Evolutionary conservation across 2,329 filamentous ascomycete species (phyloP).

Genomic region (Periconia sp.): DNA sequence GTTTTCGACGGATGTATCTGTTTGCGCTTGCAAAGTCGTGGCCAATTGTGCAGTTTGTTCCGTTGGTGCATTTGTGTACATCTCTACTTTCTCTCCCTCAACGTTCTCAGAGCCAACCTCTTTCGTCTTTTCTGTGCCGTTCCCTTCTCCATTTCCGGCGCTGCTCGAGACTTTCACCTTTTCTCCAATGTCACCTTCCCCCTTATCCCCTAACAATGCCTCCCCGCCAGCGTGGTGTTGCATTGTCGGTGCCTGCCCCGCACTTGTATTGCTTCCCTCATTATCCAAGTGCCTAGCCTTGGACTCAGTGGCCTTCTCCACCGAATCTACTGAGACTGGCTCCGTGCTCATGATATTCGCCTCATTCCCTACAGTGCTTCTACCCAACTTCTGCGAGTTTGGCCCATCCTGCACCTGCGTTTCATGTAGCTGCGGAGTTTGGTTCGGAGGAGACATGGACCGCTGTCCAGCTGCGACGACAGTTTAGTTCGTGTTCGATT

Average conservation of each 20-base stretch:
- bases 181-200: slow-evolving; percentile 4
- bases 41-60: not conserved
- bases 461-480: slow-evolving; percentile 22
- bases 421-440: slow-evolving; percentile 34
- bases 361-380: slow-evolving; percentile 11
- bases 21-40: not conserved
- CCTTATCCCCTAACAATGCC: not conserved
- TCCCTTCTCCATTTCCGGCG: not conserved
- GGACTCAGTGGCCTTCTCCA: not conserved
- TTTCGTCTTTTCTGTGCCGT: not conserved
- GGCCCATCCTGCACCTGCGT: slow-evolving; percentile 20
- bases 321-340: not conserved
- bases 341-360: slow-evolving; percentile 1
- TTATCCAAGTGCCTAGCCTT: slow-evolving; percentile 1
- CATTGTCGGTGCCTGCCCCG: slow-evolving; percentile 22
- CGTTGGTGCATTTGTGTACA: not conserved
- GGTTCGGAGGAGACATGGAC: slow-evolving; percentile 40
- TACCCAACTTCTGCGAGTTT: slow-evolving; percentile 21
- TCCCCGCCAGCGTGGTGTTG: slow-evolving; percentile 4
- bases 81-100: not conserved
- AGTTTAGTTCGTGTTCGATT: slow-evolving; percentile 1
- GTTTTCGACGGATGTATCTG: not conserved
- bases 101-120: not conserved
- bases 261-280: slow-evolving; percentile 10
- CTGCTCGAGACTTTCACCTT: not conserved